Base-by-base conservation (phyloP, 1,139 yeast species). In the Geotrichum histeridarum region DNA sequence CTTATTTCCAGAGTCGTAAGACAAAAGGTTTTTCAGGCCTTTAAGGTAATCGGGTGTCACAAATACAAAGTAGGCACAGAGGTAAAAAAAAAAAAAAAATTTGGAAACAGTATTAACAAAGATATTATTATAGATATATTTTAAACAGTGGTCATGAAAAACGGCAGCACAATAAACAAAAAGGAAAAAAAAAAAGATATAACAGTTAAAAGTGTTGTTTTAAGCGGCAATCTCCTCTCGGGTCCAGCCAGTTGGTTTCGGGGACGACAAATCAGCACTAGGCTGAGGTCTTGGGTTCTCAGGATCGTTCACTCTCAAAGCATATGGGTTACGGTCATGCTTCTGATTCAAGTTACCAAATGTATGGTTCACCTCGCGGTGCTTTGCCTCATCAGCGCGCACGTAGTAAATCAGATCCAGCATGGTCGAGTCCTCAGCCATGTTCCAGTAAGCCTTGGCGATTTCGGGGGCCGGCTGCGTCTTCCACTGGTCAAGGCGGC, bases 321-420 rank as follows among this genome's bases (percentile, higher is more conserved):
- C 88, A 68, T 81, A 84, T 15, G 91, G 91, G 63, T 84, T 84
- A 61, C 89, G 77, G 66, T 84, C 89, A 1, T 48, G 55, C 48
- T 67, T 68, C 55, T 74, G 75, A 50, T 77, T 68, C 63, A 85
- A 75, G 63, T 84, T 84, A 31, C 89, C 91, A 64, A 84, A 77
- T 0, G 90, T 84, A 67, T 84, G 90, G 70, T 84, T 84, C 50
- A 84, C 89, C 65, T 84, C 90, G 66, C 90, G 76, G 66, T 84
- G 90, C 67, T 84, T 84, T 43, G 88, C 83, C 67, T 84, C 90
- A 63, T 84, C 90, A 6, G 81, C 81, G 48, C 81, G 72, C 39
- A 84, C 74, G 63, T 81, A 78, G 59, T 77, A 73, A 45, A 85
- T 72, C 65, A 85, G 73, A 60, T 84, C 90, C 58, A 75, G 75